Conservation (phyloP, 2,329 filamentous ascomycete genomes). For the Calonectria pauciramosa region DNA sequence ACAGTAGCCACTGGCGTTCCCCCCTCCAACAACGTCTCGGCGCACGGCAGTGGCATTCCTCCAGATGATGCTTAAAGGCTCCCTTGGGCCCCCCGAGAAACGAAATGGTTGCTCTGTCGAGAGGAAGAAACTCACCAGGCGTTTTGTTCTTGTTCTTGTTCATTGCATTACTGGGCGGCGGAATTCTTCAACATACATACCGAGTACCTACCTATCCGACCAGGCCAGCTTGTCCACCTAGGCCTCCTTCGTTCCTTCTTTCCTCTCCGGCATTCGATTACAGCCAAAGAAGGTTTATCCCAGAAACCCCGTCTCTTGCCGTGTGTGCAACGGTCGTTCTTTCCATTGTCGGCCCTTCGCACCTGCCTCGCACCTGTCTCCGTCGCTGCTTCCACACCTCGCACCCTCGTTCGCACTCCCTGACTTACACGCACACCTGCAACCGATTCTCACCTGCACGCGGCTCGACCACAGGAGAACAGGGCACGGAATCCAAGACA, state of each 20-base stretch:
- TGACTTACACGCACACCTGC: slow-evolving; percentile 30
- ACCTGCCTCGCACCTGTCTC: slow-evolving; percentile 33
- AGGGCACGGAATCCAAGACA: slow-evolving; percentile 21
- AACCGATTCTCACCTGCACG: slow-evolving; percentile 15
- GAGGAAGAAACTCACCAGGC: background rate
- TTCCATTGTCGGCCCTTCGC: slow-evolving; percentile 32
- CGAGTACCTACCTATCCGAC: slow-evolving; percentile 14
- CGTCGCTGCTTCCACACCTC: slow-evolving; percentile 35
- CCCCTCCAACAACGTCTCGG: slow-evolving; percentile 43
- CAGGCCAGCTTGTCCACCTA: slow-evolving; percentile 13
- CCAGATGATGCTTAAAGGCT: slow-evolving; percentile 42
- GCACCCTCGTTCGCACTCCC: slow-evolving; percentile 29
- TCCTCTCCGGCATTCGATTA: slow-evolving; percentile 23
- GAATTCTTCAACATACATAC: slow-evolving; percentile 11
- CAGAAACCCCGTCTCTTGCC: slow-evolving; percentile 32
- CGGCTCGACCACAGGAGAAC: slow-evolving; percentile 18
- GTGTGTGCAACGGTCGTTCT: slow-evolving; percentile 35
- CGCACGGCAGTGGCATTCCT: slow-evolving; percentile 41
- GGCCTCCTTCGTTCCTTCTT: slow-evolving; percentile 10
- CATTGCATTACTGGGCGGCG: slow-evolving; percentile 8
- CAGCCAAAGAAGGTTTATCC: slow-evolving; percentile 28
- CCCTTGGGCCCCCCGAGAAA: slow-evolving; percentile 36
- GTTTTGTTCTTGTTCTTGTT: slow-evolving; percentile 5
- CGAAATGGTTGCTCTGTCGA: slow-evolving; percentile 6
- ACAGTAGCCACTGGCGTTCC: slow-evolving; percentile 40